phyloP scores from a whole-genome alignment of 2,329 filamentous ascomycete genomes.

The Trichophyton benhamiae region DNA sequence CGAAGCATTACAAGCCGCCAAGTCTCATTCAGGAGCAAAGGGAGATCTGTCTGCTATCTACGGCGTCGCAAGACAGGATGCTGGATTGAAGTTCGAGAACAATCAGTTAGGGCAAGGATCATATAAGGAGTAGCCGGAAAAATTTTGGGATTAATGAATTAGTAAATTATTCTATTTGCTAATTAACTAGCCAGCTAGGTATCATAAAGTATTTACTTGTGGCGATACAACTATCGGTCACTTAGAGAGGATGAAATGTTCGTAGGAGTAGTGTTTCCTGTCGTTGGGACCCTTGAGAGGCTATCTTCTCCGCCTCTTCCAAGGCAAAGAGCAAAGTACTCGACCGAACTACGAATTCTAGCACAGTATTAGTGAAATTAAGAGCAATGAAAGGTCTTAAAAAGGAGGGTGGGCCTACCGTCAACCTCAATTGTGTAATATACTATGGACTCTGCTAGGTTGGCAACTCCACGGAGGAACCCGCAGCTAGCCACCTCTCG shows the following conservation, averaged over 20 bases:
- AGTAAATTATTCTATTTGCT: neutral
- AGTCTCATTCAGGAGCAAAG: constrained; percentile 54
- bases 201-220: neutral
- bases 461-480: neutral
- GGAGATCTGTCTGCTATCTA: constrained; percentile 78
- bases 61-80: constrained; percentile 62
- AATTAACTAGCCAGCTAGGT: neutral
- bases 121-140: neutral
- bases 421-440: constrained; percentile 58
- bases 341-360: constrained; percentile 56
- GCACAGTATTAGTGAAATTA: neutral
- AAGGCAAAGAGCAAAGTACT: constrained; percentile 51
- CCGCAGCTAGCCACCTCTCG: constrained; percentile 51
- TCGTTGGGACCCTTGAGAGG: neutral
- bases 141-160: neutral
- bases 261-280: neutral
- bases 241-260: neutral
- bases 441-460: neutral
- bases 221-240: neutral
- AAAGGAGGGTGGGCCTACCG: constrained; percentile 37
- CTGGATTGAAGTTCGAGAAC: constrained; percentile 63
- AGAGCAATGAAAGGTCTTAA: neutral
- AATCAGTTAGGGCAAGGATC: constrained; percentile 32
- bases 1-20: constrained; percentile 55
- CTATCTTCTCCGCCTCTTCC: constrained; percentile 37